These are phyloP conservation scores for Boletus rufocinnamomeus DNA, from an alignment of 768 basidiomycete genomes.

Conservation along the genomic window DNA sequence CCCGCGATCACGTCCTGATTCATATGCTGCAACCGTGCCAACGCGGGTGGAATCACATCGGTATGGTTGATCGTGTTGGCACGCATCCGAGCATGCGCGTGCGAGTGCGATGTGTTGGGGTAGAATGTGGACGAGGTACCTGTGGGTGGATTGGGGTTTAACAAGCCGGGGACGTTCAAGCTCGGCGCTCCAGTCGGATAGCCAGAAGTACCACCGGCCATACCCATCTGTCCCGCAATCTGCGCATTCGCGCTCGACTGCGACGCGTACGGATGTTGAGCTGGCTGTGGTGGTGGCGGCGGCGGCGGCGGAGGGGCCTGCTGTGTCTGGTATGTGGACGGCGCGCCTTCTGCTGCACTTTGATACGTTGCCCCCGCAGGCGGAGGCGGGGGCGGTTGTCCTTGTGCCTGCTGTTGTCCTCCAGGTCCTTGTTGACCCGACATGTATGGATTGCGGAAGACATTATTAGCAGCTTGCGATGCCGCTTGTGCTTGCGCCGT, in stretches of 20 bases:
- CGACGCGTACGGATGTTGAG: slow-evolving; percentile 29
- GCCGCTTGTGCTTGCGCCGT: slow-evolving; percentile 83
- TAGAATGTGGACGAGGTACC: slow-evolving; percentile 65
- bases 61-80: slow-evolving; percentile 90
- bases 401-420: slow-evolving; percentile 32
- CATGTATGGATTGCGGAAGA: slow-evolving; percentile 82
- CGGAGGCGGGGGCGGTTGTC: slow-evolving; percentile 11
- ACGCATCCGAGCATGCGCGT: slow-evolving; percentile 58
- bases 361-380: slow-evolving; percentile 25
- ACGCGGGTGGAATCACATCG: slow-evolving; percentile 90
- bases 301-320: slow-evolving; percentile 33
- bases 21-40: slow-evolving; percentile 88
- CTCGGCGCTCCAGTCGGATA: slow-evolving; percentile 20
- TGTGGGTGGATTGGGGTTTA: slow-evolving; percentile 48
- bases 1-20: slow-evolving; percentile 73
- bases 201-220: slow-evolving; percentile 19
- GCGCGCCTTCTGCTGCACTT: slow-evolving; percentile 17
- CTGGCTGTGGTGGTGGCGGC: slow-evolving; percentile 22
- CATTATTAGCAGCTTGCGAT: slow-evolving; percentile 66
- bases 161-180: slow-evolving; percentile 29
- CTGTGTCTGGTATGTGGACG: slow-evolving; percentile 25
- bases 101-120: slow-evolving; percentile 36
- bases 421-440: slow-evolving; percentile 46
- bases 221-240: slow-evolving; percentile 22
- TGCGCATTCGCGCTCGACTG: slow-evolving; percentile 26